Evolutionary conservation across 116 monocot species (phyloP).

Genomic region (Cymodocea nodosa): DNA sequence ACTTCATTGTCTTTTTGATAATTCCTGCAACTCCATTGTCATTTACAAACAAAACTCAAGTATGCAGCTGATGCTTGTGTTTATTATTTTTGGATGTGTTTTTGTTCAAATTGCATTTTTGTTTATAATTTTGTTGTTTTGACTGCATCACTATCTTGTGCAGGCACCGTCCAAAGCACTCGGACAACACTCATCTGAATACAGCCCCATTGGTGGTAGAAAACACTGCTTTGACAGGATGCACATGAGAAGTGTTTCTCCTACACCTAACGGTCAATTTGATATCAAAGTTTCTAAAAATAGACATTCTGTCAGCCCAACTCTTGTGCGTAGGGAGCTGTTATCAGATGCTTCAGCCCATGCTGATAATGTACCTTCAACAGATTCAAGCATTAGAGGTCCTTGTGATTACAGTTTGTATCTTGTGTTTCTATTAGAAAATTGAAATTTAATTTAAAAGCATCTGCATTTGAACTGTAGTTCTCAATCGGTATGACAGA

Average conservation of each 20-base stretch:
- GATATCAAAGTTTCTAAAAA: neutral
- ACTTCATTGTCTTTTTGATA: neutral
- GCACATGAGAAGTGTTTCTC: neutral
- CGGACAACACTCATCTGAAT: neutral
- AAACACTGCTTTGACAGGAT: neutral
- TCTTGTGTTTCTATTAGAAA: neutral
- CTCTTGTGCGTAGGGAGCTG: neutral
- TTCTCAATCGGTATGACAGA: too few relatives aligned
- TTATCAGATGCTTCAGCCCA: neutral
- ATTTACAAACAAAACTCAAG: neutral
- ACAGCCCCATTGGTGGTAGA: neutral
- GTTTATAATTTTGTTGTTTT: too few relatives aligned
- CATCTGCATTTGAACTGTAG: too few relatives aligned
- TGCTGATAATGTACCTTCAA: neutral
- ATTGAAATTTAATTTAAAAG: neutral
- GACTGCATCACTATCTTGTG: neutral
- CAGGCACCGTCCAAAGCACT: neutral
- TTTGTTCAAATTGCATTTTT: too few relatives aligned
- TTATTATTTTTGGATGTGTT: neutral
- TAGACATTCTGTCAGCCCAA: neutral
- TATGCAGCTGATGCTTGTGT: neutral
- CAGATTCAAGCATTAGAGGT: neutral
- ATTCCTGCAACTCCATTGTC: neutral
- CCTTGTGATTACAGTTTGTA: neutral
- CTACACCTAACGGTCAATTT: neutral